A percentile compares a stretch with the other conserved stretches of the same genome.
Conservation (phyloP, 148 eudicot genomes). For the Hydrangea macrophylla region DNA sequence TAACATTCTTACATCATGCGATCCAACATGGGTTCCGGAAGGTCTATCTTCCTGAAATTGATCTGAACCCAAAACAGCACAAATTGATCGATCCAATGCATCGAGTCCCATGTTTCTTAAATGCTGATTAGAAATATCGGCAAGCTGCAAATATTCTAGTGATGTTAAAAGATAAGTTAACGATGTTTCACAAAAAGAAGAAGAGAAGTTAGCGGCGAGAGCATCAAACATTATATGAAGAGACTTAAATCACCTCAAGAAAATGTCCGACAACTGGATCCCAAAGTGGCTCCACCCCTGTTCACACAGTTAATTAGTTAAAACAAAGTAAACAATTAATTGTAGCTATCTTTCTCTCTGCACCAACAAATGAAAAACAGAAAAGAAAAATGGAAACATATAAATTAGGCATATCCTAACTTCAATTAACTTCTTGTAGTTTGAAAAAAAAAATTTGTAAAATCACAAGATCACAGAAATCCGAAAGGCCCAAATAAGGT, state of each 20-base stretch:
- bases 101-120: constrained; percentile 76
- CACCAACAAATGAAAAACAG: no score
- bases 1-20: constrained; percentile 37
- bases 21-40: constrained; percentile 33
- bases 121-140: constrained; percentile 65
- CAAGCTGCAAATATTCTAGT: constrained; percentile 58
- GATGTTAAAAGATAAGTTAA: constrained; percentile 12
- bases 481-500: not conserved
- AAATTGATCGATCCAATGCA: constrained; percentile 89
- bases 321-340: not conserved
- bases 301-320: constrained; percentile 13
- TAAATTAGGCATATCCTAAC: not conserved
- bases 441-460: not conserved
- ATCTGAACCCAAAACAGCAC: constrained; percentile 89
- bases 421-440: not conserved
- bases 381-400: constrained; percentile 2
- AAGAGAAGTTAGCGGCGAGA: no score
- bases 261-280: constrained; percentile 80
- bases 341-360: no score
- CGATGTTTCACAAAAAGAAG: no score
- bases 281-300: constrained; percentile 98
- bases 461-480: not conserved
- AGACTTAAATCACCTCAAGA: constrained; percentile 59
- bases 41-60: constrained; percentile 56
- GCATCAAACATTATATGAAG: not conserved